Conservation (phyloP, 345 rosid genomes). For the Corchorus olitorius region DNA sequence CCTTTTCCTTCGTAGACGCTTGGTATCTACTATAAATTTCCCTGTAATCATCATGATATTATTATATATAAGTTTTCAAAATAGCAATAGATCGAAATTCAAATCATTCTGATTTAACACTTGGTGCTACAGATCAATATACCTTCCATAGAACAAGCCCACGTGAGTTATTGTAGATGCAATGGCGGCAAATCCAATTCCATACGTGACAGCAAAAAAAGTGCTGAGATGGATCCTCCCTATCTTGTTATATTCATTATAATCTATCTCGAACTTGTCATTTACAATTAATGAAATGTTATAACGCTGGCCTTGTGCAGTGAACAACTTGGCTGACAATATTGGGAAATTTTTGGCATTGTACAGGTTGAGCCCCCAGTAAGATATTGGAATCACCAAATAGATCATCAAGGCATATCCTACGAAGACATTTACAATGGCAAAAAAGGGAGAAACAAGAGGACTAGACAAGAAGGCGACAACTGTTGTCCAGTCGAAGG, state of each 20-base stretch:
- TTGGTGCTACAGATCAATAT: no score
- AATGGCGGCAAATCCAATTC: slow-evolving; percentile 50
- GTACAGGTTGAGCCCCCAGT: slow-evolving; percentile 42
- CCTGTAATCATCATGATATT: slow-evolving; percentile 21
- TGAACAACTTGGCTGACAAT: slow-evolving; percentile 40
- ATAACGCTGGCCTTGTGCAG: slow-evolving; percentile 32
- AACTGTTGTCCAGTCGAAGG: slow-evolving; percentile 47
- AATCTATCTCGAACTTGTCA: slow-evolving; percentile 37
- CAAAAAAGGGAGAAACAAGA: slow-evolving; percentile 45
- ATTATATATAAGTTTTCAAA: no score
- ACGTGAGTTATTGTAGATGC: slow-evolving; percentile 51
- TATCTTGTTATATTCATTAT: slow-evolving; percentile 20
- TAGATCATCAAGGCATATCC: slow-evolving; percentile 39
- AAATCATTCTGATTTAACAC: not conserved
- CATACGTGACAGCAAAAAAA: slow-evolving; percentile 47
- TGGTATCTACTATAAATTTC: slow-evolving; percentile 39
- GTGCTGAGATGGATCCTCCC: slow-evolving; percentile 46
- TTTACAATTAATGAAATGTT: slow-evolving; percentile 32
- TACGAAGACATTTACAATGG: slow-evolving; percentile 41
- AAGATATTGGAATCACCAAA: slow-evolving; percentile 34
- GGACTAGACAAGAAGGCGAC: slow-evolving; percentile 46
- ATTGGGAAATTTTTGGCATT: slow-evolving; percentile 40
- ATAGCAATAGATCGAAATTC: not conserved
- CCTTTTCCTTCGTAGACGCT: slow-evolving; percentile 37
- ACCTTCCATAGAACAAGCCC: slow-evolving; percentile 51